Base-by-base conservation (phyloP, 305 asterid species). In the Fraxinus floribunda region DNA sequence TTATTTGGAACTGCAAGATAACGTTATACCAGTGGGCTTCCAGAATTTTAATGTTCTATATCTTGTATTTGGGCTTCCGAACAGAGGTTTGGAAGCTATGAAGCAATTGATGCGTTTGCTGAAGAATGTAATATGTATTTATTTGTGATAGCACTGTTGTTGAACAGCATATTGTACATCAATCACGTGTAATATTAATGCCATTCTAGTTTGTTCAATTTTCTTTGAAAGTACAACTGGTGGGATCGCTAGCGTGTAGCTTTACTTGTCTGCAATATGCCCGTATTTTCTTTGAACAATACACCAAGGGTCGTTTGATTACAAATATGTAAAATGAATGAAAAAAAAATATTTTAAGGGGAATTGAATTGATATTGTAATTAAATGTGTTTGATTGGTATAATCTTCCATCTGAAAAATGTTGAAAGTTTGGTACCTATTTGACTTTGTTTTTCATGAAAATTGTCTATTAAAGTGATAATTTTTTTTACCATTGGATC, bases 91-190 rank as follows among this genome's bases (percentile, higher is more conserved):
- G 24, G 81, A 80, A 81, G 80, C 73, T 52, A 75, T 46, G 64
- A 78, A 46, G 84, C 83, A 78, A 82, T 81, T 74, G 71, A 71
- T 83, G 84, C 8, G 85, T 86, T 85, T 79, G 88, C 79, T 79
- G 26, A 30, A 70, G 76, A 70, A 70, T 70, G 76, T 30, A 70
- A 70, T 70, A 32, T 70, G n/a, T 32, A 16, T 30, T 35, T 15
- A 30, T 32, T 70, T 32, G 44, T 30, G 0, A 41, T 32, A 32
- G 39, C 76, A 30, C 39, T 24, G 18, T 24, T 68, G 36, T 24
- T 24, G 75, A 39, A 49, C 66, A 72, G 78, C 71, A 77, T 86
- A 34, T 44, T 89, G 90, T 88, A 89, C 79, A 89, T 84, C 77
- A 49, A 32, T 79, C 38, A 46, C 84, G 85, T 83, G 79, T 38